Percentiles rank a stretch among this genome's conserved stretches.
phyloP scores from a whole-genome alignment of 306 rosid species.

The Cicer yamashitae region DNA sequence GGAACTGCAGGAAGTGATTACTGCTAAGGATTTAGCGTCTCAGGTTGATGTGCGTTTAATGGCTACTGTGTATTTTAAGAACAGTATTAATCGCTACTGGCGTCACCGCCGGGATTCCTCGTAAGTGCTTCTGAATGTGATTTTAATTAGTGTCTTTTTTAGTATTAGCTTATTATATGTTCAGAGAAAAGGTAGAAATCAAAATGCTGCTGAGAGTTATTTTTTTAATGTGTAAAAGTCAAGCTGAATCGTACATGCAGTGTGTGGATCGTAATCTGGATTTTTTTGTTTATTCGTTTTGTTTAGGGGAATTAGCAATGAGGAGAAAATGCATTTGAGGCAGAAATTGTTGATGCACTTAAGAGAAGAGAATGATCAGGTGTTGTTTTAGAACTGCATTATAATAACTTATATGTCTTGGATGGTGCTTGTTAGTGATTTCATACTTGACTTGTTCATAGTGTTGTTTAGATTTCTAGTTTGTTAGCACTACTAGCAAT shows the following conservation, averaged over 20 bases:
- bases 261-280: conserved; percentile 37
- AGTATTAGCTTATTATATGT: not conserved
- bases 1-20: conserved; percentile 75
- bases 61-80: conserved; percentile 91
- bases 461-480: not conserved
- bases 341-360: conserved; percentile 81
- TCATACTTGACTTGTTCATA: conserved; percentile 2
- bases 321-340: conserved; percentile 82
- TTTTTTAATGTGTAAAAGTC: conserved; percentile 23
- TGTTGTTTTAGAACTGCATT: conserved; percentile 27
- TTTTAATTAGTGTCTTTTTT: not conserved
- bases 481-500: not conserved
- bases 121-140: conserved; percentile 47
- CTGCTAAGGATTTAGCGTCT: conserved; percentile 76
- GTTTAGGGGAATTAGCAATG: conserved; percentile 84
- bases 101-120: conserved; percentile 73
- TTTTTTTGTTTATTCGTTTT: conserved; percentile 13
- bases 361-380: conserved; percentile 91
- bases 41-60: conserved; percentile 83
- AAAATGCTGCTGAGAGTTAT: conserved; percentile 17
- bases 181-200: not conserved
- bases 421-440: conserved; percentile 32
- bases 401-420: not conserved
- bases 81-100: conserved; percentile 86
- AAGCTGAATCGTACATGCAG: conserved; percentile 36